These are phyloP conservation scores for Naganishia vaughanmartiniae DNA, from an alignment of 768 basidiomycete genomes.

Conservation along the genomic window DNA sequence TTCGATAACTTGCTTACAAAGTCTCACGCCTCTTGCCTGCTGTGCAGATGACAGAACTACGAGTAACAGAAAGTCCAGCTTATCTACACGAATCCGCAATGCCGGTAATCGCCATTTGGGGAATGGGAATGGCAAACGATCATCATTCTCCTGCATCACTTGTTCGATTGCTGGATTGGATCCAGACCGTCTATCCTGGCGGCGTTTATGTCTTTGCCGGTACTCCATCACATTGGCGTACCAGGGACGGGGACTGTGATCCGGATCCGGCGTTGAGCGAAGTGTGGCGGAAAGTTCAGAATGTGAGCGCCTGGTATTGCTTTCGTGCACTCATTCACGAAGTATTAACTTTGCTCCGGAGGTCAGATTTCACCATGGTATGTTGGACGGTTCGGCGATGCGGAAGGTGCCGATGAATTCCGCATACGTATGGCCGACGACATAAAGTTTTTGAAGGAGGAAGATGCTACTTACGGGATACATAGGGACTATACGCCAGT, in stretches of 20 bases:
- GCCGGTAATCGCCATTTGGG: conserved; percentile 74
- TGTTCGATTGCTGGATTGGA: conserved; percentile 59
- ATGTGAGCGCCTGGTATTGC: not conserved
- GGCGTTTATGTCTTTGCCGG: conserved; percentile 74
- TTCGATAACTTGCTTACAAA: not conserved
- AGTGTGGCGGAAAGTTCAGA: conserved; percentile 65
- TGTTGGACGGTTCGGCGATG: conserved; percentile 65
- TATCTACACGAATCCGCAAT: conserved; percentile 70
- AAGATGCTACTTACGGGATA: conserved; percentile 53
- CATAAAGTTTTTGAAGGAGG: conserved; percentile 59
- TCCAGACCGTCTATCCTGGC: conserved; percentile 65
- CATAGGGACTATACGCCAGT: conserved; percentile 71
- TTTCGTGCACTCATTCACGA: not conserved
- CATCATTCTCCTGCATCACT: conserved; percentile 65
- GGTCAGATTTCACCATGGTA: conserved; percentile 76
- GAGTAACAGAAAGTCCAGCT: conserved; percentile 66
- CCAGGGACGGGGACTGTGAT: conserved; percentile 68
- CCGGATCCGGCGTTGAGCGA: conserved; percentile 64
- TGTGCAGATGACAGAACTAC: conserved; percentile 58
- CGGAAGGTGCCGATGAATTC: conserved; percentile 65
- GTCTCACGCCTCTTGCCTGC: not conserved
- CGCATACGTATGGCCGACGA: conserved; percentile 67
- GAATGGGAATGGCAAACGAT: conserved; percentile 66
- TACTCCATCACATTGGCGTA: conserved; percentile 71
- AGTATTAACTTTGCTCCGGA: not conserved